Base-by-base conservation (phyloP, 176 grass and related monocot genomes). In the Melocanna baccifera region DNA sequence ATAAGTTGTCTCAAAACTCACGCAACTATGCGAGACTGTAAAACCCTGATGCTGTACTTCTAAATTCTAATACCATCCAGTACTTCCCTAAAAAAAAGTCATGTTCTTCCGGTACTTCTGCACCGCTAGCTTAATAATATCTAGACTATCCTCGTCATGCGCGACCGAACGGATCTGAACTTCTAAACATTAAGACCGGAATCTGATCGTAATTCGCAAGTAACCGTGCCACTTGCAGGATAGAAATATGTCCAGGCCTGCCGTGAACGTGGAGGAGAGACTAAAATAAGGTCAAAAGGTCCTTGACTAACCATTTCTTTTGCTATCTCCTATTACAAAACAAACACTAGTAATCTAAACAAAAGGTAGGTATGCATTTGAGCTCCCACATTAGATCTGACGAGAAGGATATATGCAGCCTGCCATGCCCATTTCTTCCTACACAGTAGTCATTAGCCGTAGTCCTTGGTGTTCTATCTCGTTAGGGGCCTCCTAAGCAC, bases 211-310 rank as follows among this genome's bases (percentile, higher is more conserved):
- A 23, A 83, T 32, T 84, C 41, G 29, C 41, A n/a, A 30, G 56
- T 23, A 6, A 1, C 70, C 52, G 10, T 77, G 36, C 73, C 78
- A 73, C 78, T 78, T 83, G 83, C 56, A 77, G 2, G 45, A 53
- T 77, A 67, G 39, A 83, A 50, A 84, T 77, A 82, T 42, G 41
- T 6, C 22, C 55, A 6, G 57, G 28, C 14, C 58, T 67, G 61
- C 69, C 42, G 69, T 56, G 89, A 84, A 91, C 75, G 68, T 69
- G 89, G 75, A 43, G 79, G 34, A 25, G 61, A 69, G 84, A 41
- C 25, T 63, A 87, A 62, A 63, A 58, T 80, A 91, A 75, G 45
- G 61, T 9, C 68, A 0, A 1, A 75, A 37, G 76, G 34, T 83
- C 42, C 62, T 85, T 80, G 43, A 73, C 15, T 43, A 69, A 10